A percentile compares a stretch with the other conserved stretches of the same genome.
These are phyloP conservation scores for Arachnomyces sp. DNA, from an alignment of 2,329 filamentous ascomycete genomes.

Conservation along the genomic window DNA sequence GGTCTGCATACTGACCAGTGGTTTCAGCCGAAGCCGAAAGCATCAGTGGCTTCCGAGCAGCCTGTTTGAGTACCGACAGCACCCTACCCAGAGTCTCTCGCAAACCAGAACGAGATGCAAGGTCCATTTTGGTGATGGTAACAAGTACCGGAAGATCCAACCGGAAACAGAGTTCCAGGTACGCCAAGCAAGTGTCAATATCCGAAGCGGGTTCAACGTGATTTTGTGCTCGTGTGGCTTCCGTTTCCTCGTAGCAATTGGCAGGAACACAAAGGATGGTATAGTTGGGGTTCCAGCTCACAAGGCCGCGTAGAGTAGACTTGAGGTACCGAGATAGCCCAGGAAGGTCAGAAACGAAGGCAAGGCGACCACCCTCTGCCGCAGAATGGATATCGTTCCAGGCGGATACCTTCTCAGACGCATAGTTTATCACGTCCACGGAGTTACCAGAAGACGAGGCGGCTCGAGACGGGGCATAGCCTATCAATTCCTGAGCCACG, in stretches of 20 bases:
- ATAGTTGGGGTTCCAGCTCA: slow-evolving; percentile 96
- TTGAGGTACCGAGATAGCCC: slow-evolving; percentile 83
- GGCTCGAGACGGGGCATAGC: slow-evolving; percentile 52
- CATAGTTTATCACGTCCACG: slow-evolving; percentile 67
- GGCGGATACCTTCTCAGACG: slow-evolving; percentile 75
- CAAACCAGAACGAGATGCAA: slow-evolving; percentile 67
- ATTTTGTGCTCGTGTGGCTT: slow-evolving; percentile 12
- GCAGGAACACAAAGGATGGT: slow-evolving; percentile 80
- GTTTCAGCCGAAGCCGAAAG: slow-evolving; percentile 43
- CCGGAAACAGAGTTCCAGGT: slow-evolving; percentile 78
- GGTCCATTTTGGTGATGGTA: slow-evolving; percentile 82
- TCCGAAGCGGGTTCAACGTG: slow-evolving; percentile 36
- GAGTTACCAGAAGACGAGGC: slow-evolving; percentile 18
- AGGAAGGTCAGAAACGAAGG: slow-evolving; percentile 86
- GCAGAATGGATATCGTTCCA: slow-evolving; percentile 91
- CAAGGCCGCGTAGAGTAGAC: slow-evolving; percentile 79
- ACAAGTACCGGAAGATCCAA: slow-evolving; percentile 70
- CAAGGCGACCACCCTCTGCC: slow-evolving; percentile 64
- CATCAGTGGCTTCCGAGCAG: slow-evolving; percentile 66
- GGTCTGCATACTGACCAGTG: slow-evolving; percentile 44
- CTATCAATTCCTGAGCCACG: slow-evolving; percentile 85
- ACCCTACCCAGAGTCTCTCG: slow-evolving; percentile 64
- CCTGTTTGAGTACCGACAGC: slow-evolving; percentile 68
- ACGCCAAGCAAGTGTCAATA: slow-evolving; percentile 66
- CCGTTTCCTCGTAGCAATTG: slow-evolving; percentile 54